Evolutionary conservation across 495 filamentous ascomycete genomes (phyloP).

Genomic region (Penicillium lividum): DNA sequence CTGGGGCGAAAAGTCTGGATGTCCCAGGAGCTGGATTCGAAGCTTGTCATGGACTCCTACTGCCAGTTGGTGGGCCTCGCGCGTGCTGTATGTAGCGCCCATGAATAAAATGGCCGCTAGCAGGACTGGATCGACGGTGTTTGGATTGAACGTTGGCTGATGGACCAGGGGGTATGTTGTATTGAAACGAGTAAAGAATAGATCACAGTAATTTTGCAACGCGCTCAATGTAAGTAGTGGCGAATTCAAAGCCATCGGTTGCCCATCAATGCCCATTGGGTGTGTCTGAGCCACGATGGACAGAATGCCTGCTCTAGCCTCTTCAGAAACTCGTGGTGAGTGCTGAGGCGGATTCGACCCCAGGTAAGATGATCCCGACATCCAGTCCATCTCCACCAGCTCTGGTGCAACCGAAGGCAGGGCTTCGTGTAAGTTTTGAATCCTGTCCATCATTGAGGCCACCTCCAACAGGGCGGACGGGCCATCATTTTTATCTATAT

Average conservation of each 20-base stretch:
- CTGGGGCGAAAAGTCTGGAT: slow-evolving; percentile 47
- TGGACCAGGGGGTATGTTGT: slow-evolving; percentile 55
- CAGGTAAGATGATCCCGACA: slow-evolving; percentile 26
- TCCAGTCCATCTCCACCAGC: slow-evolving; percentile 35
- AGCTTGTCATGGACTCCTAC: slow-evolving; percentile 53
- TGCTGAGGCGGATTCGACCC: slow-evolving; percentile 10
- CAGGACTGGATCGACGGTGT: slow-evolving; percentile 45
- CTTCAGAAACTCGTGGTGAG: slow-evolving; percentile 31
- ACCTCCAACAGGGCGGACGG: slow-evolving; percentile 25
- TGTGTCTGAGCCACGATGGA: slow-evolving; percentile 44
- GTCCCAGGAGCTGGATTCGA: slow-evolving; percentile 42
- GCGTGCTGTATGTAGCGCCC: slow-evolving; percentile 55
- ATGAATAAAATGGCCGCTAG: slow-evolving; percentile 52
- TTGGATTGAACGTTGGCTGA: slow-evolving; percentile 52
- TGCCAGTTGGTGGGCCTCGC: slow-evolving; percentile 55
- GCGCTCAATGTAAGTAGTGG: slow-evolving; percentile 47
- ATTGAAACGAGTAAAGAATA: slow-evolving; percentile 59
- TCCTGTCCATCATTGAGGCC: slow-evolving; percentile 19
- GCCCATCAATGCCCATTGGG: slow-evolving; percentile 41
- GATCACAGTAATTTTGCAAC: slow-evolving; percentile 53
- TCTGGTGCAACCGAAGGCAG: slow-evolving; percentile 9
- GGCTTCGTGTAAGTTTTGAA: not conserved
- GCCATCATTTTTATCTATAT: slow-evolving; percentile 18
- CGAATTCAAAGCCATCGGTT: slow-evolving; percentile 41
- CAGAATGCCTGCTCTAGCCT: slow-evolving; percentile 41